Evolutionary conservation across 345 rosid species (phyloP).

Genomic region (Rhodamnia argentea): DNA sequence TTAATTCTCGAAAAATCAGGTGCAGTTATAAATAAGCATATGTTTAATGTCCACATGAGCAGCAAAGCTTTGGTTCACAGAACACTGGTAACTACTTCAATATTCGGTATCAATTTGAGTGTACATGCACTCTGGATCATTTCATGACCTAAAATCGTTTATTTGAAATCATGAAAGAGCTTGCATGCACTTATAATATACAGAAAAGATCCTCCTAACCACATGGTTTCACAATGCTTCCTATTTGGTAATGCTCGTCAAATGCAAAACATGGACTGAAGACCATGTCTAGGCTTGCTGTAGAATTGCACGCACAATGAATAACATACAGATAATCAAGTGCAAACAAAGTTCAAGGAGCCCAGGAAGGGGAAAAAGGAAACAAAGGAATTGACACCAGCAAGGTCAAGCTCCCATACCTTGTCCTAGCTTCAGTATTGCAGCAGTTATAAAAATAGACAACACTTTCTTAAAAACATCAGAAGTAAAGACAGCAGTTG

Average conservation of each 20-base stretch:
- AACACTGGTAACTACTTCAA: background rate
- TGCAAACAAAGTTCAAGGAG: background rate
- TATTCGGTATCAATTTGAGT: background rate
- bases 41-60: background rate
- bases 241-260: background rate
- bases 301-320: background rate
- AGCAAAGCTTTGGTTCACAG: background rate
- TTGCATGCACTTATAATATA: background rate
- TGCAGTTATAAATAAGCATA: background rate
- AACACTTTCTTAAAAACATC: constrained; percentile 73
- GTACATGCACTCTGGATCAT: background rate
- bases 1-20: background rate
- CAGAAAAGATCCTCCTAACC: background rate
- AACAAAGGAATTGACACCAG: background rate
- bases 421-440: constrained; percentile 94
- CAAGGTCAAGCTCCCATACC: constrained; percentile 27
- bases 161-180: background rate
- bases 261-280: background rate
- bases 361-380: background rate
- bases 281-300: background rate
- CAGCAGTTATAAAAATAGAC: constrained; percentile 94
- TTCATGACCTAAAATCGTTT: background rate
- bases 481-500: constrained; percentile 34
- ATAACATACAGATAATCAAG: background rate
- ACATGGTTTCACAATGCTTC: background rate